phyloP scores from a whole-genome alignment of 139 green algal species.

The Edaphochlamys debaryana region DNA sequence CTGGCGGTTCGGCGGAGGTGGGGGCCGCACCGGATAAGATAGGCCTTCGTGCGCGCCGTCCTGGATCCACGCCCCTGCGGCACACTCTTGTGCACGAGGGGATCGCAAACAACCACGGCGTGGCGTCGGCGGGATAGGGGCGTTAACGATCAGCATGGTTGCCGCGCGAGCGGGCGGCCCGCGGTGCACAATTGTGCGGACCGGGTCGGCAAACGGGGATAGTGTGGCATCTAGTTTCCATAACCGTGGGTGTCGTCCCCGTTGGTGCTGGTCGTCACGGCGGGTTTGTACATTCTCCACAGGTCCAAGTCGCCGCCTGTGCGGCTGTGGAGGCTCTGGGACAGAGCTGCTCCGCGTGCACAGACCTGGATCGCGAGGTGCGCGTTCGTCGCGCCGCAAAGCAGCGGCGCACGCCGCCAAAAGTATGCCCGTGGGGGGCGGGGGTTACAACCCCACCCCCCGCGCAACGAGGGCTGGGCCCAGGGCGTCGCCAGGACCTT shows the following conservation, averaged over 20 bases:
- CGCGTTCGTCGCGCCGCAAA: not conserved
- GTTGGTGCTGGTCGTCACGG: not conserved
- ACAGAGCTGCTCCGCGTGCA: conserved; percentile 49
- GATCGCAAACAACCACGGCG: not conserved
- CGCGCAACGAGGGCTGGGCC: too few species aligned
- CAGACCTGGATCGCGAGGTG: conserved; percentile 48
- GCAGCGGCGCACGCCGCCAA: not conserved
- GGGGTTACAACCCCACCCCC: too few species aligned
- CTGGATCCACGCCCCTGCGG: not conserved
- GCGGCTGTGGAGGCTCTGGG: conserved; percentile 46
- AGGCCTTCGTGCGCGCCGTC: not conserved
- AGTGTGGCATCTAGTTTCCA: not conserved
- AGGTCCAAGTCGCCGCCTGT: conserved; percentile 45
- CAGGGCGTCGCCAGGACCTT: not conserved
- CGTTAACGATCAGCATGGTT: not conserved
- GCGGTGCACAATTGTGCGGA: not conserved
- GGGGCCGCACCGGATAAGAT: not conserved
- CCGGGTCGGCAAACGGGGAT: too few species aligned
- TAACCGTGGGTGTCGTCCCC: too few species aligned
- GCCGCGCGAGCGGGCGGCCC: too few species aligned
- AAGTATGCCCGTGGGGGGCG: not conserved
- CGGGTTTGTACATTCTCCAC: not conserved
- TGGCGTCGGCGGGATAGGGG: not conserved
- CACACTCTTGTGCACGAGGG: not conserved
- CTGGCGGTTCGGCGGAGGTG: conserved; percentile 8